phyloP scores from a whole-genome alignment of 1,139 yeast species.

The Blastobotrys ciferrii region DNA sequence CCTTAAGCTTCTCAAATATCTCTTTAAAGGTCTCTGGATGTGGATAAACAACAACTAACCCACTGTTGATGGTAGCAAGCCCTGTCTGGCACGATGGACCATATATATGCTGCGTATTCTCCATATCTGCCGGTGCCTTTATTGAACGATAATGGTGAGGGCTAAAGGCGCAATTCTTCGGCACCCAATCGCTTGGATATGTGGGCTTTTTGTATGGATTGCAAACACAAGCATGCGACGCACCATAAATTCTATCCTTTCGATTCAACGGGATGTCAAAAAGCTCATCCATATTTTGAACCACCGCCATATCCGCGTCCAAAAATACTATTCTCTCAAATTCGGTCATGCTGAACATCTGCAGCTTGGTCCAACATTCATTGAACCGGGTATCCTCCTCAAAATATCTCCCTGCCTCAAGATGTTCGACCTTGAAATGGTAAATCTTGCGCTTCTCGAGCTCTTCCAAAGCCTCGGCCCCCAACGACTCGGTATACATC shows the following conservation, averaged over 20 bases:
- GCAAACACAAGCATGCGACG: constrained; percentile 60
- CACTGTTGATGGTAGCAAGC: constrained; percentile 53
- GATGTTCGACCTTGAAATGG: constrained; percentile 41
- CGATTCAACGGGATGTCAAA: constrained; percentile 33
- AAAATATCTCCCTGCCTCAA: constrained; percentile 44
- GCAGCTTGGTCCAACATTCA: constrained; percentile 59
- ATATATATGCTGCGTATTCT: constrained; percentile 25
- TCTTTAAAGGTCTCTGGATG: constrained; percentile 35
- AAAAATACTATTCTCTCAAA: constrained; percentile 51
- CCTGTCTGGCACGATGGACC: constrained; percentile 47
- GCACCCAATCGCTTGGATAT: constrained; percentile 53
- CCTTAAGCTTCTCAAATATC: constrained; percentile 41
- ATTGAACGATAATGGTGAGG: constrained; percentile 28
- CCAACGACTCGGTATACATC: constrained; percentile 48
- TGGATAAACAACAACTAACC: constrained; percentile 51
- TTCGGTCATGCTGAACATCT: constrained; percentile 48
- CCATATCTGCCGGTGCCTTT: constrained; percentile 22
- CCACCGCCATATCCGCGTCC: constrained; percentile 56
- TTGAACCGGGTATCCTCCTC: constrained; percentile 49
- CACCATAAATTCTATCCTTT: constrained; percentile 45
- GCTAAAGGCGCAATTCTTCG: constrained; percentile 50
- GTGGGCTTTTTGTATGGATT: constrained; percentile 51
- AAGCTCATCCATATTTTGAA: constrained; percentile 55
- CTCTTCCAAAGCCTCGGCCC: constrained; percentile 40
- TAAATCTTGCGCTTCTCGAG: constrained; percentile 42